A percentile compares a stretch with the other conserved stretches of the same genome.
These are phyloP conservation scores for Lentinus brumalis DNA, from an alignment of 768 basidiomycete species.

Conservation along the genomic window DNA sequence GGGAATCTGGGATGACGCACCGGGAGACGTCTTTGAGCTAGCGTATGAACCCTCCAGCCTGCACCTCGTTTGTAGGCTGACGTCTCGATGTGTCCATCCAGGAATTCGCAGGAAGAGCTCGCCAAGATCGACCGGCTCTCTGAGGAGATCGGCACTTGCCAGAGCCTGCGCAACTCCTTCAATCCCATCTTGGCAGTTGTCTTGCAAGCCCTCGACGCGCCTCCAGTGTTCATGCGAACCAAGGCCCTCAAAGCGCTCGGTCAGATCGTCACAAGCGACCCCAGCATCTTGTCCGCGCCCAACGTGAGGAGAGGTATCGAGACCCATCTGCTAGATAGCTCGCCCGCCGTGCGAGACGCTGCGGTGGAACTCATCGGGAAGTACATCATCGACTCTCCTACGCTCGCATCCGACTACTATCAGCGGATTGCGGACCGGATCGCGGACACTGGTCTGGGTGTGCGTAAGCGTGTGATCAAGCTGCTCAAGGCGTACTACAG, in stretches of 20 bases:
- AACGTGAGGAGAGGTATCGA: slow-evolving; percentile 88
- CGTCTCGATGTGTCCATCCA: not conserved
- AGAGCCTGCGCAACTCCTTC: slow-evolving; percentile 78
- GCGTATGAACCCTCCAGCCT: slow-evolving; percentile 50
- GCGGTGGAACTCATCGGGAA: slow-evolving; percentile 98
- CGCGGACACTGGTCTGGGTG: slow-evolving; percentile 90
- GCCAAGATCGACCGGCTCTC: slow-evolving; percentile 66
- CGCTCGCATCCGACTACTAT: slow-evolving; percentile 90
- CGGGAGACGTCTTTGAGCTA: slow-evolving; percentile 77
- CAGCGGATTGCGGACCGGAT: slow-evolving; percentile 86
- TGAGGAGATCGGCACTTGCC: slow-evolving; percentile 76
- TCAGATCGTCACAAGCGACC: slow-evolving; percentile 87
- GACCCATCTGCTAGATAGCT: slow-evolving; percentile 86
- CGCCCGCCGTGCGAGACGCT: slow-evolving; percentile 93
- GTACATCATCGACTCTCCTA: slow-evolving; percentile 88
- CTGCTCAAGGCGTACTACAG: slow-evolving; percentile 82
- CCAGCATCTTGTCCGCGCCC: slow-evolving; percentile 73
- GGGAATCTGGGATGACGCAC: slow-evolving; percentile 71
- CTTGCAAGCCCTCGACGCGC: slow-evolving; percentile 76
- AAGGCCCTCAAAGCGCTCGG: slow-evolving; percentile 91
- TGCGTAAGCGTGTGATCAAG: slow-evolving; percentile 96
- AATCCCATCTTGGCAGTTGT: slow-evolving; percentile 82
- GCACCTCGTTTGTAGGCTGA: not conserved
- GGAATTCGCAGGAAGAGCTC: slow-evolving; percentile 72
- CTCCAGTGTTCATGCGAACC: slow-evolving; percentile 89